Conservation (phyloP, 2,329 filamentous ascomycete genomes). For the Alternaria novae-zelandiae region DNA sequence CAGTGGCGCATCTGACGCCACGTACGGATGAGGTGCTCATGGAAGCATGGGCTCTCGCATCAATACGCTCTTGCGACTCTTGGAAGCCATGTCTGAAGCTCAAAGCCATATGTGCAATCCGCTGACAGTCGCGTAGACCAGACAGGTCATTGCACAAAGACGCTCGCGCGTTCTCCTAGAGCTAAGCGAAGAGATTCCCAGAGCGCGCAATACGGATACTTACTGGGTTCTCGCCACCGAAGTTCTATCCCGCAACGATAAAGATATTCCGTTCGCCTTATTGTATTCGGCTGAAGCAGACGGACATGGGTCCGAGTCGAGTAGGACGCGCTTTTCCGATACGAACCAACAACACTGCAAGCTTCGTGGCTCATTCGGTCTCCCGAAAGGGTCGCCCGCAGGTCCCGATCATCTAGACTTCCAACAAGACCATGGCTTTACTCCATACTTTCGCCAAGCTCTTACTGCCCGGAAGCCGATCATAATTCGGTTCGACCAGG, state of each 20-base stretch:
- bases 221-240: conserved; percentile 74
- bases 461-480: conserved; percentile 30
- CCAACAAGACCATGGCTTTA: conserved; percentile 18
- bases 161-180: conserved; percentile 20
- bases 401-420: conserved; percentile 33
- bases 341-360: conserved; percentile 19
- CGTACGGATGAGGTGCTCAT: not conserved
- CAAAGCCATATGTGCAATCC: too few relatives aligned
- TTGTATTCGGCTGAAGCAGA: conserved; percentile 33
- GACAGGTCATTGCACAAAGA: conserved; percentile 13
- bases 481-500: conserved; percentile 35
- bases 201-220: conserved; percentile 69
- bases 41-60: not conserved
- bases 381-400: conserved; percentile 23
- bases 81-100: not conserved
- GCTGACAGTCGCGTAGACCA: conserved; percentile 16
- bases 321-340: conserved; percentile 12
- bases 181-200: conserved; percentile 68
- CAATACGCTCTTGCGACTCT: not conserved
- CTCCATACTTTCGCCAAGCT: conserved; percentile 41
- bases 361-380: conserved; percentile 32
- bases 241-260: conserved; percentile 73
- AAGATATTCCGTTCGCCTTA: conserved; percentile 42
- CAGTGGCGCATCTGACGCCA: not conserved
- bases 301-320: conserved; percentile 4